phyloP scores from a whole-genome alignment of 1,284 basidiomycete species.

The Dichomitus squalens region DNA sequence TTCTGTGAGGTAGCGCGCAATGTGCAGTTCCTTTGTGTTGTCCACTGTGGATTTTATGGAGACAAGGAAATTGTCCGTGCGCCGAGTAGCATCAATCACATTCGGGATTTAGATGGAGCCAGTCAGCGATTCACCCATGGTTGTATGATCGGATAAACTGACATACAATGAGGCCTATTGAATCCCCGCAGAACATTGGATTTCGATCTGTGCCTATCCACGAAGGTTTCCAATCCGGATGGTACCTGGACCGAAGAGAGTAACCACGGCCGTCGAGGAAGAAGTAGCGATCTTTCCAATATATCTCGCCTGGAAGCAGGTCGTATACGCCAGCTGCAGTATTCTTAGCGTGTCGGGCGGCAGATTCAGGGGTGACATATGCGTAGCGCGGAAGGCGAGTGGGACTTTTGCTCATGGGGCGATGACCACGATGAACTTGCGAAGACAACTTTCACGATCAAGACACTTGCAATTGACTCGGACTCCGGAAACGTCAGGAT shows the following conservation, averaged over 20 bases:
- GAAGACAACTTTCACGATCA: too few relatives aligned
- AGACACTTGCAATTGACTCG: too few relatives aligned
- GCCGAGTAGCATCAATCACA: constrained; percentile 28
- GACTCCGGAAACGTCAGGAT: too few relatives aligned
- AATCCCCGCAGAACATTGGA: constrained; percentile 13
- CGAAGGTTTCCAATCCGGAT: constrained; percentile 12
- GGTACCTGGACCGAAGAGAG: constrained; percentile 9
- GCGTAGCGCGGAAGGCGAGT: background rate
- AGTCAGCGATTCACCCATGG: background rate
- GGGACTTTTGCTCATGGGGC: background rate
- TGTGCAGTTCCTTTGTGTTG: constrained; percentile 11
- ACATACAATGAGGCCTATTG: background rate
- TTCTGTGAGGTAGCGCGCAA: constrained; percentile 11
- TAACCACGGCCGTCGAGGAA: constrained; percentile 8
- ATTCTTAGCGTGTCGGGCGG: background rate
- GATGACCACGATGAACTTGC: background rate
- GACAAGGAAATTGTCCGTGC: constrained; percentile 21
- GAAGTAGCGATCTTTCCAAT: constrained; percentile 1
- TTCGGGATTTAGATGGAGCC: background rate
- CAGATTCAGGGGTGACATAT: background rate
- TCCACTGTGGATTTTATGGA: constrained; percentile 22
- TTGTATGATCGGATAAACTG: background rate
- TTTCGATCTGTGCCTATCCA: constrained; percentile 11
- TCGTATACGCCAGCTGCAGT: background rate
- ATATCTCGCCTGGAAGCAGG: background rate